Conservation (phyloP, 768 basidiomycete genomes). For the Neoboletus subvelutipes region DNA sequence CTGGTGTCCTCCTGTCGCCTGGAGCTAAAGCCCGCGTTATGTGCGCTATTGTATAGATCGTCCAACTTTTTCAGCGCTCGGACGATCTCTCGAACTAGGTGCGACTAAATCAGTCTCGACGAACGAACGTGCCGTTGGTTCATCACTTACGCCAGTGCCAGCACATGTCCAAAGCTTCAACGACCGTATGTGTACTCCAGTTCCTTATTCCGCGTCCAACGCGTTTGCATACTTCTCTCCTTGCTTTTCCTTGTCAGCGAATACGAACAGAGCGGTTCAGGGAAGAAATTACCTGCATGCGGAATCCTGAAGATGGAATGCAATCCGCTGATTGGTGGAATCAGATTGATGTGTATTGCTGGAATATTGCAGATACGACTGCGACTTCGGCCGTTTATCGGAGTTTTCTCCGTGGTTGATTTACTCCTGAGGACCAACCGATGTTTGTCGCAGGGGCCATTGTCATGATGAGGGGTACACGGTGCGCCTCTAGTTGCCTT, state of each 20-base stretch:
- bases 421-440: not conserved
- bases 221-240: not conserved
- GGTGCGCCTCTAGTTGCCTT: rapidly evolving
- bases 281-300: not conserved
- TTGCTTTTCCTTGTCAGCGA: not conserved
- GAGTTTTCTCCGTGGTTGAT: not conserved
- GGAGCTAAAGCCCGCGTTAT: not conserved
- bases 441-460: not conserved
- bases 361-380: too few species aligned
- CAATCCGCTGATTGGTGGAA: not conserved
- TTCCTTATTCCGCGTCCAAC: not conserved
- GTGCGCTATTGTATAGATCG: not conserved
- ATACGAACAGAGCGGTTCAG: not conserved
- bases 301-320: not conserved
- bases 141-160: not conserved
- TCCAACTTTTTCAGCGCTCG: not conserved
- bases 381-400: not conserved
- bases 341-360: too few species aligned
- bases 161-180: not conserved
- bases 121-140: not conserved
- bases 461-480: not conserved
- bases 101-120: not conserved
- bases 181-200: not conserved
- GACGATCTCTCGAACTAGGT: not conserved
- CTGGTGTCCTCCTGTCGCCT: not conserved